phyloP scores from a whole-genome alignment of 139 green algal species.

The Chlamydomonas urium region DNA sequence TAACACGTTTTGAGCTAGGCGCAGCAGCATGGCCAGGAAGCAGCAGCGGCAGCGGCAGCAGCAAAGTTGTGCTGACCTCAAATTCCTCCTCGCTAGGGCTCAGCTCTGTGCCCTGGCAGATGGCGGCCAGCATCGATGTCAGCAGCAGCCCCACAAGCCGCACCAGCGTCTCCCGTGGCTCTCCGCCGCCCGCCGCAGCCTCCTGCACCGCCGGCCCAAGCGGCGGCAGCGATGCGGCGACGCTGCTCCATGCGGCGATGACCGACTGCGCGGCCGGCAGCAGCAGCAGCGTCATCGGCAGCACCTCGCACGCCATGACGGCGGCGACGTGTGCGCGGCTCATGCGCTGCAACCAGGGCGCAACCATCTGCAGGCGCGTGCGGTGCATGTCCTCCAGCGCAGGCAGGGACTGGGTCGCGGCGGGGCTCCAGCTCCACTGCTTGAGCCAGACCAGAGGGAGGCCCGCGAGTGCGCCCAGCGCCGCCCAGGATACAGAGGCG shows the following conservation, averaged over 20 bases:
- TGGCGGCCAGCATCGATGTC: constrained; percentile 10
- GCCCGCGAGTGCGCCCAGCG: constrained; percentile 2
- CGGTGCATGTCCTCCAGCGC: constrained; percentile 25
- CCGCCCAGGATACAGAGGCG: too few relatives aligned
- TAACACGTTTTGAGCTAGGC: too few relatives aligned
- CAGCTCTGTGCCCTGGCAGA: constrained; percentile 29
- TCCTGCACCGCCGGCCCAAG: too few relatives aligned
- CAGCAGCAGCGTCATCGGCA: constrained; percentile 32
- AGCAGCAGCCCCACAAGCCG: constrained; percentile 11
- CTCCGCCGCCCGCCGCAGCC: too few relatives aligned
- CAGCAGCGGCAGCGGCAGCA: too few relatives aligned
- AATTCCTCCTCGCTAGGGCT: constrained; percentile 20
- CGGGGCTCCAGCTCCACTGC: constrained; percentile 26
- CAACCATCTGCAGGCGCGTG: constrained; percentile 8
- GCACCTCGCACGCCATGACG: constrained; percentile 30
- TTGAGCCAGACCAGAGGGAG: constrained; percentile 20
- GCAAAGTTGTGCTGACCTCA: too few relatives aligned
- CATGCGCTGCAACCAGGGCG: constrained; percentile 24
- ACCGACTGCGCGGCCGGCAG: constrained; percentile 32
- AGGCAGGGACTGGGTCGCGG: constrained; percentile 9
- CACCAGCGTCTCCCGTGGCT: neutral
- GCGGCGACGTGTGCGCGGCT: constrained; percentile 12
- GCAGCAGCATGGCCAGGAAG: too few relatives aligned
- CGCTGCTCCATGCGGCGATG: constrained; percentile 9
- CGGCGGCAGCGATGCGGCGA: too few relatives aligned